phyloP scores from a whole-genome alignment of 164 flowering plant genomes.

The Berberis vulgaris region DNA sequence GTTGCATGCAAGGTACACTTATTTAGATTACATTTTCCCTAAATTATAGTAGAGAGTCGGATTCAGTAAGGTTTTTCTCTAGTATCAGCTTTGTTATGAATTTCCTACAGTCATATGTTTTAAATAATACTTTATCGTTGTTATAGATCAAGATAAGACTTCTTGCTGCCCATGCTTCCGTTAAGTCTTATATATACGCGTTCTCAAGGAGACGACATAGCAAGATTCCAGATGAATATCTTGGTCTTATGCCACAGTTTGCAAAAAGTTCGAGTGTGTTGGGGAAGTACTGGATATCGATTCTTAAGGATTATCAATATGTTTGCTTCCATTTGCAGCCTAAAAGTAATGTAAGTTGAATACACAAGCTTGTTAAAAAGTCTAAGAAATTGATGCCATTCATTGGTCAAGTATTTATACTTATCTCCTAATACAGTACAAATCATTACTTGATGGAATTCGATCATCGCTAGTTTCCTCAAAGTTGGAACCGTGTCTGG shows the following conservation, averaged over 20 bases:
- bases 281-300: slow-evolving; percentile 72
- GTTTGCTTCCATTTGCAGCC: slow-evolving; percentile 47
- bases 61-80: neutral
- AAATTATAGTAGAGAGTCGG: neutral
- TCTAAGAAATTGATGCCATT: neutral
- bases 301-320: slow-evolving; percentile 60
- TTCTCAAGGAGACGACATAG: slow-evolving; percentile 50
- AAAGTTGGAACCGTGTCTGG: slow-evolving; percentile 58
- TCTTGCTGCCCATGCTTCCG: slow-evolving; percentile 93
- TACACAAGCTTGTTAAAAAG: neutral
- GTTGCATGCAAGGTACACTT: slow-evolving; percentile 73
- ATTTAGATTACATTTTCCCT: neutral
- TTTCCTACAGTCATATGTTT: neutral
- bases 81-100: neutral
- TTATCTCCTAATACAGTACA: slow-evolving; percentile 38
- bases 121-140: slow-evolving; percentile 1
- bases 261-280: slow-evolving; percentile 59
- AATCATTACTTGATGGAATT: slow-evolving; percentile 80
- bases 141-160: slow-evolving; percentile 79
- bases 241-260: slow-evolving; percentile 63
- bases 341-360: slow-evolving; percentile 47
- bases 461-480: slow-evolving; percentile 63
- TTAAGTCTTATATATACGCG: slow-evolving; percentile 76
- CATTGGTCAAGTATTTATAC: neutral
- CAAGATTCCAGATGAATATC: slow-evolving; percentile 54